phyloP scores from a whole-genome alignment of 2,329 filamentous ascomycete genomes.

The Juglanconis sp. region DNA sequence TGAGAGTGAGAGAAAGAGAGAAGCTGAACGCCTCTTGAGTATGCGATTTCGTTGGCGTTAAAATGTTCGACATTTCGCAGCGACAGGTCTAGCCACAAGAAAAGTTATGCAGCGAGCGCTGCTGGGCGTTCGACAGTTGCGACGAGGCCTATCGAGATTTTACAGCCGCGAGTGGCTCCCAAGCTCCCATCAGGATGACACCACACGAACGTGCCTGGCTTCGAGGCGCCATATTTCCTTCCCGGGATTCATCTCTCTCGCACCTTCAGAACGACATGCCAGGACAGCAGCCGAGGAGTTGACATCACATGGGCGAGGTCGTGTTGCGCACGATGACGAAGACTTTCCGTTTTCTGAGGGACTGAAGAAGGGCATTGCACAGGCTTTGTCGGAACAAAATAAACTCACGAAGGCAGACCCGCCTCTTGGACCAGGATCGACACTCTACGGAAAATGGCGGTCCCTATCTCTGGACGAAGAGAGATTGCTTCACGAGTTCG shows the following conservation, averaged over 20 bases:
- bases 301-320: background rate
- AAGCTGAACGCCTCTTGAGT: too few species aligned
- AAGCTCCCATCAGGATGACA: background rate
- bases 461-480: slow-evolving; percentile 24
- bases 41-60: background rate
- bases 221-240: slow-evolving; percentile 4
- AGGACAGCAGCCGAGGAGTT: slow-evolving; percentile 15
- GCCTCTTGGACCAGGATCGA: slow-evolving; percentile 10
- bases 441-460: slow-evolving; percentile 26
- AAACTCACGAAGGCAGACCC: background rate
- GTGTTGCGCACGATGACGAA: slow-evolving; percentile 3
- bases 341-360: slow-evolving; percentile 8
- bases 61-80: background rate
- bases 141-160: slow-evolving; percentile 7
- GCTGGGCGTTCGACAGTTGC: slow-evolving; percentile 11
- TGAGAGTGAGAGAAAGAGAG: too few species aligned
- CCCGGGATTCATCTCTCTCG: background rate
- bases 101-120: slow-evolving; percentile 17
- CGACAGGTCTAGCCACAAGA: slow-evolving; percentile 9
- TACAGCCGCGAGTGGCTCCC: background rate
- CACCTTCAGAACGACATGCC: slow-evolving; percentile 2
- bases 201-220: too few species aligned
- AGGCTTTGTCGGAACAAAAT: slow-evolving; percentile 2
- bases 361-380: slow-evolving; percentile 11
- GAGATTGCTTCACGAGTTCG: slow-evolving; percentile 25